phyloP scores from a whole-genome alignment of 768 basidiomycete genomes.

The Leccinellum albellum region DNA sequence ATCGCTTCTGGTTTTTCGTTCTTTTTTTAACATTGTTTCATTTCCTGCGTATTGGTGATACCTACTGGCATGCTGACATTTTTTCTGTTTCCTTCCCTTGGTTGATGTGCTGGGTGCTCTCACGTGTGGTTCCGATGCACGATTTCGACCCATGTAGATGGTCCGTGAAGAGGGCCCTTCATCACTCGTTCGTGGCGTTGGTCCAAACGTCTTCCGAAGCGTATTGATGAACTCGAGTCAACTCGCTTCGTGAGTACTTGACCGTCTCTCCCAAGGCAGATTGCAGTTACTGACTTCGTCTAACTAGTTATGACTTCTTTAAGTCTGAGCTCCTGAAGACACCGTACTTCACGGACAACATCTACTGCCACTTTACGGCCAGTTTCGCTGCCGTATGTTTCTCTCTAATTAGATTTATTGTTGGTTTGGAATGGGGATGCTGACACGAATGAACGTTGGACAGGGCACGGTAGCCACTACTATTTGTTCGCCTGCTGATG shows the following conservation, averaged over 20 bases:
- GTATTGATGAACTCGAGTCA: conserved; percentile 91
- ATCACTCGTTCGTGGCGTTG: conserved; percentile 71
- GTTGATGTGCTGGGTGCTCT: neutral
- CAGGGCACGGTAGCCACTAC: conserved; percentile 88
- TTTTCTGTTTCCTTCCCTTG: neutral
- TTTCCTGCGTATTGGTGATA: neutral
- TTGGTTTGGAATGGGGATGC: neutral
- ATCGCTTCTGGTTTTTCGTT: neutral
- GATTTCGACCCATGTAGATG: conserved; percentile 50
- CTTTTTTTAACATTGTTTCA: neutral
- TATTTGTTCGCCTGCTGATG: conserved; percentile 85
- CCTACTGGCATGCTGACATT: conserved; percentile 5
- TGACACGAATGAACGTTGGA: neutral
- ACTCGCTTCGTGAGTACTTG: conserved; percentile 69
- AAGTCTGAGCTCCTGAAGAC: conserved; percentile 77
- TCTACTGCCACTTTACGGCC: conserved; percentile 77
- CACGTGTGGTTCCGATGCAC: neutral
- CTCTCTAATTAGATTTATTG: neutral
- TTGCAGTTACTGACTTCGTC: neutral
- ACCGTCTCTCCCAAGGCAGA: neutral
- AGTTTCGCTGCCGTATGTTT: conserved; percentile 74
- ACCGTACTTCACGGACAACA: conserved; percentile 75
- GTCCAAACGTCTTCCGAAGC: conserved; percentile 83
- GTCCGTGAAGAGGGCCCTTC: conserved; percentile 80
- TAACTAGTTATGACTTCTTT: conserved; percentile 75